A percentile compares a stretch with the other conserved stretches of the same genome.
Conservation (phyloP, 352 stramenopile genomes). For the Phytophthora tentaculata region DNA sequence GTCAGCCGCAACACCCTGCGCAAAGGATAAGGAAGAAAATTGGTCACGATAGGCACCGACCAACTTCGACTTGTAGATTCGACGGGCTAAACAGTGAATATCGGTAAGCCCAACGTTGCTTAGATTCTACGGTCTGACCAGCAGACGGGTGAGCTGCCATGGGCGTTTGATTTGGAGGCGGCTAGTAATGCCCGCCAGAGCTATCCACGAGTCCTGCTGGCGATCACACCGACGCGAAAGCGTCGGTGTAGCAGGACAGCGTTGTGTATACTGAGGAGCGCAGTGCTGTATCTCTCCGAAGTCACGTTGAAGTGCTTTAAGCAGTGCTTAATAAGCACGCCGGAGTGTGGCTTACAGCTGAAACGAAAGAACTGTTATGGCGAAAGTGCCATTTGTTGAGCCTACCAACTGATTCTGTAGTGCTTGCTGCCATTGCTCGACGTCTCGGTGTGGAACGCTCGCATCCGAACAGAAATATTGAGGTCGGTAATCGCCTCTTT, state of each 20-base stretch:
- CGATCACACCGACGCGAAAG: slow-evolving; percentile 20
- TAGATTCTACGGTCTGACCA: neutral
- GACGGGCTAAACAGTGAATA: too few relatives aligned
- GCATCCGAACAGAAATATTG: slow-evolving; percentile 1
- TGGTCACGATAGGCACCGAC: slow-evolving; percentile 14
- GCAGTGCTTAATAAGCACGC: too few relatives aligned
- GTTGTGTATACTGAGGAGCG: slow-evolving; percentile 5
- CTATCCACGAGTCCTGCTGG: slow-evolving; percentile 4
- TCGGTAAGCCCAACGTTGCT: too few relatives aligned
- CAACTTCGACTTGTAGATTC: slow-evolving; percentile 3
- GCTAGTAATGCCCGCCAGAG: slow-evolving; percentile 18
- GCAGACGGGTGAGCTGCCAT: neutral
- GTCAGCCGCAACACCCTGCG: too few relatives aligned
- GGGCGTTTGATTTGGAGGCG: slow-evolving; percentile 14
- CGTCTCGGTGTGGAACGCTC: neutral
- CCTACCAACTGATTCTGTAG: neutral
- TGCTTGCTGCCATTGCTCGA: neutral
- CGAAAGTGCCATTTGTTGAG: too few relatives aligned
- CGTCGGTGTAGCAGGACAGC: too few relatives aligned
- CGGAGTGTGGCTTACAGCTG: too few relatives aligned
- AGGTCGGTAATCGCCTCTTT: neutral
- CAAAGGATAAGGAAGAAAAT: neutral
- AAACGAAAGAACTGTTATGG: too few relatives aligned
- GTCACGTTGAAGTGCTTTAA: slow-evolving; percentile 13
- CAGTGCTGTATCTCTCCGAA: neutral